Conservation (phyloP, 1,139 yeast species). For the Suhomyces taliae region DNA sequence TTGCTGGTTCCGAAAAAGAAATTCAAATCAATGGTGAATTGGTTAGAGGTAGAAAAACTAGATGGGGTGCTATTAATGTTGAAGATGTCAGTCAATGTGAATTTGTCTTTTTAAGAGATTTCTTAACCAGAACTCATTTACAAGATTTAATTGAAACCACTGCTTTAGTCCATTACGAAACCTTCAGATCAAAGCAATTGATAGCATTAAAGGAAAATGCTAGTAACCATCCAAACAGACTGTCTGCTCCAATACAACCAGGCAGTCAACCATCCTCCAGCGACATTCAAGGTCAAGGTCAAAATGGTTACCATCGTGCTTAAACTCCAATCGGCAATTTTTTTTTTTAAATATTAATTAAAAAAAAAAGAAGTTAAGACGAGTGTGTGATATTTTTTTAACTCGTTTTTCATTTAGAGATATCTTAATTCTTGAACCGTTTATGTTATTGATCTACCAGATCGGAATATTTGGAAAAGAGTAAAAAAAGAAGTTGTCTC, state of each 20-base stretch:
- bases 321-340: not conserved
- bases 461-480: no score
- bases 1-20: slow-evolving; percentile 87
- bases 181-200: slow-evolving; percentile 90
- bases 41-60: slow-evolving; percentile 86
- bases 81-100: slow-evolving; percentile 96
- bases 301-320: slow-evolving; percentile 12
- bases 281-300: slow-evolving; percentile 9
- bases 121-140: slow-evolving; percentile 90
- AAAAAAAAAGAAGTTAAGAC: no score
- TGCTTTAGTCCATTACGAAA: slow-evolving; percentile 83
- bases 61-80: slow-evolving; percentile 90
- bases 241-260: slow-evolving; percentile 15
- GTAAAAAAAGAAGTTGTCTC: not conserved
- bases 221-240: slow-evolving; percentile 39
- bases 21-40: slow-evolving; percentile 72
- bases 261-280: slow-evolving; percentile 4
- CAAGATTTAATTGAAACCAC: slow-evolving; percentile 97
- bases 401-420: no score
- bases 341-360: no score
- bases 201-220: slow-evolving; percentile 92
- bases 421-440: not conserved
- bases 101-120: slow-evolving; percentile 89
- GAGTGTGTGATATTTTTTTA: no score
- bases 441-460: no score